Conservation (phyloP, 257 asterid genomes). For the Salvia miltiorrhiza region DNA sequence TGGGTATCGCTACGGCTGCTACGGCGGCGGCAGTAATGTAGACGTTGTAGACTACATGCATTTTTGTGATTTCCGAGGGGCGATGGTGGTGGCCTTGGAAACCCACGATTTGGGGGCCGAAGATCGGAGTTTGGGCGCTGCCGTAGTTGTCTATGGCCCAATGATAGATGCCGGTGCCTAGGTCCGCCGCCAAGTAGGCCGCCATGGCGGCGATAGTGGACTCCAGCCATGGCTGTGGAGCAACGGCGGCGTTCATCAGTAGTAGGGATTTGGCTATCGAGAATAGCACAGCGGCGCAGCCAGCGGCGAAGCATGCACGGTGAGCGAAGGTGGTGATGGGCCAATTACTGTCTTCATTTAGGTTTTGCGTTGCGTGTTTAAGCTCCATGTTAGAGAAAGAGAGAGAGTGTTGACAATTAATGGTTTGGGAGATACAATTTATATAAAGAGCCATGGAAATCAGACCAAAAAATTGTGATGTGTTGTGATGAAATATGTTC, state of each 20-base stretch:
- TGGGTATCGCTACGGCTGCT: not conserved
- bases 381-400: not conserved
- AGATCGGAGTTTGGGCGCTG: conserved; percentile 26
- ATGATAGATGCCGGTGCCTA: conserved; percentile 40
- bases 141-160: conserved; percentile 57
- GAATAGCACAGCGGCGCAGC: conserved; percentile 34
- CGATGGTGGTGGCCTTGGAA: conserved; percentile 43
- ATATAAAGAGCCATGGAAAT: not conserved
- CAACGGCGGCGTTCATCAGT: not conserved
- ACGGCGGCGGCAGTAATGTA: conserved; percentile 24
- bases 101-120: conserved; percentile 39
- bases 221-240: conserved; percentile 15
- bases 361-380: not conserved
- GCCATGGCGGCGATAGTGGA: not conserved
- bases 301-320: conserved; percentile 31
- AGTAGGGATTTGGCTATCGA: conserved; percentile 25
- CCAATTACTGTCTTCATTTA: conserved; percentile 16
- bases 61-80: conserved; percentile 31
- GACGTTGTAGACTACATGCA: conserved; percentile 30
- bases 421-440: not conserved
- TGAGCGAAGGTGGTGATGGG: conserved; percentile 30
- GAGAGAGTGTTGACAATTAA: not conserved
- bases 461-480: not conserved
- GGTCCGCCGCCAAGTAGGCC: conserved; percentile 39
- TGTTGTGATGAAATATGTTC: not conserved